Conservation (phyloP, 441 rosid species). For the Hura crepitans region DNA sequence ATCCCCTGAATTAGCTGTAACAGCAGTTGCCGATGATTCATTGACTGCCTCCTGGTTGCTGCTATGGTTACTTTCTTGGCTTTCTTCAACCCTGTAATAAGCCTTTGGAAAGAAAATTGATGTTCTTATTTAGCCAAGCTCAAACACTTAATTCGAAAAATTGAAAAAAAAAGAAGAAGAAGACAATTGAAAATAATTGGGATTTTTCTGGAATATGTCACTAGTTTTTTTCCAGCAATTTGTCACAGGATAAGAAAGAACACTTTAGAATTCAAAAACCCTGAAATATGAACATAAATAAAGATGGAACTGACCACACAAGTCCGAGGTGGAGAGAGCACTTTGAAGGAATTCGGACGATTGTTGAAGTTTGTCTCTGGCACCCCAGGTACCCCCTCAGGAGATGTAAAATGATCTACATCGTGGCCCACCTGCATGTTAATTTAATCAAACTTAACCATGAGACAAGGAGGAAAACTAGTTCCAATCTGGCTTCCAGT, state of each 20-base stretch:
- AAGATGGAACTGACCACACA: conserved; percentile 50
- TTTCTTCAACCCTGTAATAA: conserved; percentile 57
- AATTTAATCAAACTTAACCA: conserved; percentile 9
- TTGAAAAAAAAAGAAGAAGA: neutral
- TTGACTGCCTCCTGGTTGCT: neutral
- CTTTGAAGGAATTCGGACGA: conserved; percentile 76
- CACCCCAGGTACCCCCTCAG: conserved; percentile 74
- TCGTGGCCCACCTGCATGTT: conserved; percentile 60
- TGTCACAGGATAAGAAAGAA: neutral
- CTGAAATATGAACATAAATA: neutral
- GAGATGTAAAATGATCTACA: conserved; percentile 66
- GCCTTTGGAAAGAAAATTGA: conserved; percentile 33
- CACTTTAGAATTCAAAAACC: too few species aligned
- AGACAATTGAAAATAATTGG: neutral
- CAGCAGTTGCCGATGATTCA: conserved; percentile 14
- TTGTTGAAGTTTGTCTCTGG: conserved; percentile 81
- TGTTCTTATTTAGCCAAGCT: neutral
- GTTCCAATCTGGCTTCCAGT: neutral
- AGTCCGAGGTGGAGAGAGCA: conserved; percentile 62
- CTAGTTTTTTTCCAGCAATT: neutral
- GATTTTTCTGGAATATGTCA: neutral
- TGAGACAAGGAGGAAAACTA: neutral
- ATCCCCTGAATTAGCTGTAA: conserved; percentile 4
- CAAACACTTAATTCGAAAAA: neutral
- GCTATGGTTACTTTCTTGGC: conserved; percentile 21